Evolutionary conservation across 345 rosid species (phyloP), one percentile per base, ranked within the genome.

Genomic region (Hypericum perforatum): DNA sequence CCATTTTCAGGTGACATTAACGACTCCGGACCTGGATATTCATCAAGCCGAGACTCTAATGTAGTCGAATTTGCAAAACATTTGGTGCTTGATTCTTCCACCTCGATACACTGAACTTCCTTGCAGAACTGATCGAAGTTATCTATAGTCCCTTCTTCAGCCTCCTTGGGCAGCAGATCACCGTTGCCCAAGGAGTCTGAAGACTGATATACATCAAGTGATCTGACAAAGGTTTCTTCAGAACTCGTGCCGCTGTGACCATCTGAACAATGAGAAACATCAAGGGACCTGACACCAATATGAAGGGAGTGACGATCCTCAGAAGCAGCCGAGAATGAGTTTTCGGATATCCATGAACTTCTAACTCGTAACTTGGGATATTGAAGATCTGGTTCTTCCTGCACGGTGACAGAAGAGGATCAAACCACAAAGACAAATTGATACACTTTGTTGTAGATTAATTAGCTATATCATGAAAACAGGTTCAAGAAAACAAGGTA

Each of bases 341-440:
- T 62, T 39, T 70, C 82, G 52, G 73, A 76, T 53, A 70, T 84
- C 81, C 82, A 83, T 37, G 96, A 79, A 51, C 60, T 70, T 42
- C 78, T 71, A 64, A 92, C 76, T 15, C 81, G 77, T 61, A 85
- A 63, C 66, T 77, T 78, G 16, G 94, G 97, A 70, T 88, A 85
- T 51, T 74, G 80, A 55, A 53, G 49, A 38, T 32, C 50, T 13
- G 50, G 29, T 8, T 46, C 50, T 13, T 46, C 50, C 50, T 46
- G 50, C 22, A 12, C 15, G 16, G 22, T 13, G 22, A 46, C 16
- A 32, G 14, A 10, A 5, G 9, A 46, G 29, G 5, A 46, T 9
- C 50, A 46, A 22, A 22, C 32, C 32, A 22, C 32, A 22, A 22
- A 22, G 32, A 22, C 32, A 22, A 22, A 22, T 4, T 22, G 32